These are phyloP conservation scores for Curvularia spicifera DNA, from an alignment of 2,329 filamentous ascomycete species.

Conservation along the genomic window DNA sequence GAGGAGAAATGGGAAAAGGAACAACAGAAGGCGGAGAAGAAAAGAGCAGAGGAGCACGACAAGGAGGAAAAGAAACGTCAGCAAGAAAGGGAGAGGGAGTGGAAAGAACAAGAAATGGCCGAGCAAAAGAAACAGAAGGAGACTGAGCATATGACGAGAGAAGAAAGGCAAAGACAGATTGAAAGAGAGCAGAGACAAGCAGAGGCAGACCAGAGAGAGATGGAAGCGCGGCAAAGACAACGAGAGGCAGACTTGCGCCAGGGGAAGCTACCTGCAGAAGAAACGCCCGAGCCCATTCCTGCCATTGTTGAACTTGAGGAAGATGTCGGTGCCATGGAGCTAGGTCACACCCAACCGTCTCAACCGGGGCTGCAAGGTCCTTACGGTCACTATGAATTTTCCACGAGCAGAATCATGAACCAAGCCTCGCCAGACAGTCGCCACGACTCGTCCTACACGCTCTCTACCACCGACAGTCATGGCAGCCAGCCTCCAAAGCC, in stretches of 20 bases:
- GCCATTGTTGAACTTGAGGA: conserved; percentile 23
- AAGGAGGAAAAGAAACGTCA: conserved; percentile 30
- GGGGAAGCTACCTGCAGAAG: conserved; percentile 19
- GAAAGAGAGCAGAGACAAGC: conserved; percentile 16
- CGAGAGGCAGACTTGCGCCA: conserved; percentile 13
- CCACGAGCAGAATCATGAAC: conserved; percentile 38
- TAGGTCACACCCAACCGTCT: conserved; percentile 17
- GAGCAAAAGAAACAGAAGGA: conserved; percentile 28
- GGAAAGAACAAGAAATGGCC: conserved; percentile 22
- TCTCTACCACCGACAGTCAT: conserved; percentile 29
- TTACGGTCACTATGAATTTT: conserved; percentile 41
- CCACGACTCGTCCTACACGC: conserved; percentile 26
- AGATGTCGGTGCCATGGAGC: conserved; percentile 31
- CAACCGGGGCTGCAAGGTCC: conserved; percentile 18
- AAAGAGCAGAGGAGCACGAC: not conserved
- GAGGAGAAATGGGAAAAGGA: conserved; percentile 52
- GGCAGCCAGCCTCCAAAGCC: conserved; percentile 6
- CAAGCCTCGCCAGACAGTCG: conserved; percentile 36
- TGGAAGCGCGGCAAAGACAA: conserved; percentile 25
- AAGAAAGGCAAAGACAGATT: conserved; percentile 16
- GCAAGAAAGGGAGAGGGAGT: conserved; percentile 22
- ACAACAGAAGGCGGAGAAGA: conserved; percentile 33
- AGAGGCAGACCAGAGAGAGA: conserved; percentile 14
- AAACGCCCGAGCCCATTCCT: conserved; percentile 8
- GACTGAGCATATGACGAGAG: conserved; percentile 9